Evolutionary conservation across 1,284 basidiomycete species (phyloP).

Genomic region (Fomitopsis palustris): DNA sequence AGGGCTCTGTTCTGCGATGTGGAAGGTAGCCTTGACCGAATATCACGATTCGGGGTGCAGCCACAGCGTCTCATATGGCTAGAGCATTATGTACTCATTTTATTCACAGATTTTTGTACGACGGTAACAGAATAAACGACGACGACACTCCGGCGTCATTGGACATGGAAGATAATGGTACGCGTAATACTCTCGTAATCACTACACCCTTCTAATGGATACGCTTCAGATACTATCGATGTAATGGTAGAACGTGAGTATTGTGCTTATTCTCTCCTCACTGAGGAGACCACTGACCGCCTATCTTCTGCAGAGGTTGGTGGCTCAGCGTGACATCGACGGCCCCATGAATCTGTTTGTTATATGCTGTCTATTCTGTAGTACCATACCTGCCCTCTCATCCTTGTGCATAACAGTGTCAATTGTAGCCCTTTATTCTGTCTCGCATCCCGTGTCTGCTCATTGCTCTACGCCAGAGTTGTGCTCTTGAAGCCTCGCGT

Average conservation of each 20-base stretch:
- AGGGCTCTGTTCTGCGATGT: not conserved
- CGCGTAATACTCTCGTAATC: slow-evolving; percentile 18
- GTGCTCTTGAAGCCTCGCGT: too few species aligned
- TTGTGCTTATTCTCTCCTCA: not conserved
- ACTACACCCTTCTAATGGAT: slow-evolving; percentile 1
- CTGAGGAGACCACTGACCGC: not conserved
- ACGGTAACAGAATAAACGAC: slow-evolving; percentile 78
- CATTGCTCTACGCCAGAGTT: too few species aligned
- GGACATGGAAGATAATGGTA: slow-evolving; percentile 85
- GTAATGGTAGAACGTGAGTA: slow-evolving; percentile 89
- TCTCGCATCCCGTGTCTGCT: not conserved
- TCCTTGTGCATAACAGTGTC: not conserved
- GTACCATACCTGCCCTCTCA: slow-evolving; percentile 1
- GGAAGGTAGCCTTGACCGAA: too few species aligned
- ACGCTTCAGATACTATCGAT: slow-evolving; percentile 72
- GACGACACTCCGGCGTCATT: slow-evolving; percentile 82
- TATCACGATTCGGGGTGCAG: too few species aligned
- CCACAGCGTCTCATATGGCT: not conserved
- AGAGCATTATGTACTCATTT: not conserved
- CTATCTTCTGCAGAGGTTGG: slow-evolving; percentile 31
- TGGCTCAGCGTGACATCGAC: slow-evolving; percentile 25
- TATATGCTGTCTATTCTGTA: slow-evolving; percentile 6
- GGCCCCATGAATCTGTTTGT: slow-evolving; percentile 5
- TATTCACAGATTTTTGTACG: slow-evolving; percentile 74
- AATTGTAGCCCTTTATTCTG: slow-evolving; percentile 3